These are phyloP conservation scores for Diplodia sapinea DNA, from an alignment of 2,329 filamentous ascomycete species.

Conservation along the genomic window DNA sequence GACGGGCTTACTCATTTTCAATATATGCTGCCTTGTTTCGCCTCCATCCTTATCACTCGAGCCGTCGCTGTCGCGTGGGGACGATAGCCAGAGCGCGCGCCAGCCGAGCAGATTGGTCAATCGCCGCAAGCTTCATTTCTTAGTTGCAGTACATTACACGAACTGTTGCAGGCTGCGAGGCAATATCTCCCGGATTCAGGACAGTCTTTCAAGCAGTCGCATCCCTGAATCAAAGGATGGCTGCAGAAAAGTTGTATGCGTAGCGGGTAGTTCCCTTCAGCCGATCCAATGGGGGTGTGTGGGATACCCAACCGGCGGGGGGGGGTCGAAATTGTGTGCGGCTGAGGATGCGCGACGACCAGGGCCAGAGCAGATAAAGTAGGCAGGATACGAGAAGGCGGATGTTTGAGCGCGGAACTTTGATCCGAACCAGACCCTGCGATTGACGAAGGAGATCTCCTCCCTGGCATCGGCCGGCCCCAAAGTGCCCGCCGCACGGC, in stretches of 20 bases:
- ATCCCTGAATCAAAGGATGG: constrained; percentile 7
- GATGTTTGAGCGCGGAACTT: background rate
- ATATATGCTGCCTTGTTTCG: too few relatives aligned
- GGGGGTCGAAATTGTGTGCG: background rate
- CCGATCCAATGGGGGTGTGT: constrained; percentile 7
- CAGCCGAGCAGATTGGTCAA: constrained; percentile 2
- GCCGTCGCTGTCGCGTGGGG: constrained; percentile 1
- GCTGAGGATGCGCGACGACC: too few relatives aligned
- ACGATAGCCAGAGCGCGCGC: background rate
- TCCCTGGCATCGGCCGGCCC: background rate
- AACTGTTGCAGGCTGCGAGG: too few relatives aligned
- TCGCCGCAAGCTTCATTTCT: constrained; percentile 4
- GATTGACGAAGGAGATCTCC: constrained; percentile 25
- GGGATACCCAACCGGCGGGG: background rate
- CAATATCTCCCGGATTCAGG: too few relatives aligned
- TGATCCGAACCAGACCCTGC: constrained; percentile 1
- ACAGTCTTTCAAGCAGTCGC: too few relatives aligned
- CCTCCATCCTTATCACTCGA: background rate
- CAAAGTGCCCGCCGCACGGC: background rate
- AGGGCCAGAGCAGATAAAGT: background rate
- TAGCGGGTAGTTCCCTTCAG: constrained; percentile 10
- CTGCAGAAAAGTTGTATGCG: background rate
- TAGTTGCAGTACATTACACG: too few relatives aligned
- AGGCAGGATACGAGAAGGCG: background rate
- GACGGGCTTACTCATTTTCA: background rate